A percentile compares a stretch with the other conserved stretches of the same genome.
Conservation (phyloP, 2,329 filamentous ascomycete genomes). For the Fusarium anthophilum region DNA sequence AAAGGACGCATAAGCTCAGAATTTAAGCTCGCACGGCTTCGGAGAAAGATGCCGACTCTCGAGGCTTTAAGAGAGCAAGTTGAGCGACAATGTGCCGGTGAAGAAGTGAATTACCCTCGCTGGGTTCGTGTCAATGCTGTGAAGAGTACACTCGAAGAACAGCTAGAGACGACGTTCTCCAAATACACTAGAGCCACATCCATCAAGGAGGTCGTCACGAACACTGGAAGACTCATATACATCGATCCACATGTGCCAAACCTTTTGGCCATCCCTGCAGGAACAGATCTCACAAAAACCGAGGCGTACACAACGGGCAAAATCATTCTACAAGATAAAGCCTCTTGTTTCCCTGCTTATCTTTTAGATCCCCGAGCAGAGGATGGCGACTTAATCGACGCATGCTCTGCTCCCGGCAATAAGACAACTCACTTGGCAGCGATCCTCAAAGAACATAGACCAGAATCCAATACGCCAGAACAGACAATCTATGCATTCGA, state of each 20-base stretch:
- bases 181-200: slow-evolving; percentile 65
- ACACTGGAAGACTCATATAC: slow-evolving; percentile 63
- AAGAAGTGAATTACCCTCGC: slow-evolving; percentile 74
- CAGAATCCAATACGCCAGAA: slow-evolving; percentile 47
- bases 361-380: slow-evolving; percentile 74
- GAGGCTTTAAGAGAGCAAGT: slow-evolving; percentile 71
- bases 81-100: slow-evolving; percentile 58
- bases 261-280: slow-evolving; percentile 79
- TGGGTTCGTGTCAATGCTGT: slow-evolving; percentile 92
- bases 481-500: slow-evolving; percentile 79
- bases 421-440: slow-evolving; percentile 95
- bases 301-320: slow-evolving; percentile 78
- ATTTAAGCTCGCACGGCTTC: slow-evolving; percentile 80
- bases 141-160: slow-evolving; percentile 73
- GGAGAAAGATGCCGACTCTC: slow-evolving; percentile 73
- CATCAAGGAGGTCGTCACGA: slow-evolving; percentile 64
- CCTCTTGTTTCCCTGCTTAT: slow-evolving; percentile 95
- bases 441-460: slow-evolving; percentile 63
- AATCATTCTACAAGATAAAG: slow-evolving; percentile 94
- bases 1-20: slow-evolving; percentile 84
- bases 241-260: slow-evolving; percentile 87
- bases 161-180: slow-evolving; percentile 79
- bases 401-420: slow-evolving; percentile 94
- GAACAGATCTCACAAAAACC: slow-evolving; percentile 76
- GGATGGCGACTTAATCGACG: slow-evolving; percentile 86